Evolutionary conservation across 2,329 filamentous ascomycete genomes (phyloP).

Genomic region (Neonectria neomacrospora): DNA sequence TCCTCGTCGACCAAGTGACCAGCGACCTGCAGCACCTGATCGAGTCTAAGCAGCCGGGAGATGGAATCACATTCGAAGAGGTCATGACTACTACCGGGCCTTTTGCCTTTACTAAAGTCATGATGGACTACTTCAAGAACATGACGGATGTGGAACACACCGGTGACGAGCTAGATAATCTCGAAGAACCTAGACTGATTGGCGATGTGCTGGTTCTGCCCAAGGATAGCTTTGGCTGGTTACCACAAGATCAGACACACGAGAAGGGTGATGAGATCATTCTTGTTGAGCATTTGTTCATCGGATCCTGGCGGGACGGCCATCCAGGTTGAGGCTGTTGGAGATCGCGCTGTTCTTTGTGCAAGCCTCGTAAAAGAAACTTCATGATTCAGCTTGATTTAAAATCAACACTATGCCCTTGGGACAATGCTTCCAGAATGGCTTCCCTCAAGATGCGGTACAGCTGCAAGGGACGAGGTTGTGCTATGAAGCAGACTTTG

Average conservation of each 20-base stretch:
- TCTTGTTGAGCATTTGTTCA: conserved; percentile 32
- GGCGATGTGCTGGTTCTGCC: conserved; percentile 49
- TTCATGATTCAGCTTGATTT: neutral
- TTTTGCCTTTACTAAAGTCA: conserved; percentile 46
- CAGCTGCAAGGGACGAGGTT: no score
- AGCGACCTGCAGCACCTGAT: conserved; percentile 43
- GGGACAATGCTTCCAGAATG: no score
- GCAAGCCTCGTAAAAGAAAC: neutral
- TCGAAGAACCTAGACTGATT: conserved; percentile 45
- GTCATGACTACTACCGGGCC: conserved; percentile 48
- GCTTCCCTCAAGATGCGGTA: no score
- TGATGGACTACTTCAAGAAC: conserved; percentile 47
- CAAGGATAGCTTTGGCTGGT: conserved; percentile 43
- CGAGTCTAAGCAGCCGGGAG: conserved; percentile 26
- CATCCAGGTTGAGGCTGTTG: conserved; percentile 1
- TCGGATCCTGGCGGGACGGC: neutral
- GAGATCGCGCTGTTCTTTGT: neutral
- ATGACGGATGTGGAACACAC: conserved; percentile 42
- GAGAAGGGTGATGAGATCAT: conserved; percentile 31
- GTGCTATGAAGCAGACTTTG: no score
- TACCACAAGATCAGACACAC: conserved; percentile 34
- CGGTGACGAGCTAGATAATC: conserved; percentile 45
- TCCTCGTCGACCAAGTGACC: conserved; percentile 73
- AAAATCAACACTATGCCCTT: no score
- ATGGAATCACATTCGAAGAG: conserved; percentile 42